Evolutionary conservation across 2,329 filamentous ascomycete genomes (phyloP), one percentile per base, ranked within the genome.

Genomic region (Aspergillus sergii): DNA sequence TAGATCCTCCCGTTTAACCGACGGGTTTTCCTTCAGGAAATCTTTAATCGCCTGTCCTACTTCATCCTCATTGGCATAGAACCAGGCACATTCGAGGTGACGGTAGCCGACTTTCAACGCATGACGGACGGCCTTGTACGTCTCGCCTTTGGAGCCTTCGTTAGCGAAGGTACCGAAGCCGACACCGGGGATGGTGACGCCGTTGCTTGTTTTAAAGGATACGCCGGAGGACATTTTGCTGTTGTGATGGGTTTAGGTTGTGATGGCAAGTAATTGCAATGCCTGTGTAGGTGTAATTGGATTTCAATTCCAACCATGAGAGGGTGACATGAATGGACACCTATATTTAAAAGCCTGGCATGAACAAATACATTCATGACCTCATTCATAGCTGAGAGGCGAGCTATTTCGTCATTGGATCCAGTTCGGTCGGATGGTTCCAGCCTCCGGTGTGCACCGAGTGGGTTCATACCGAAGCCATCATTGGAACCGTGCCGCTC

Each of bases 91-190:
- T 71, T 86, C 84, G 26, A 86, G 75, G 73, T 85, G 84, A 63
- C 84, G 78, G 73, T 86, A 86, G 43, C 84, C 84, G 55, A 75
- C 75, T 60, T 79, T 73, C 46, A 86, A 77, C 19, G 84, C 84
- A 72, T 82, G 81, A n/a, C 75, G 73, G 58, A 82, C 81, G 36
- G 83, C 82, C 61, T 80, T 81, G 80, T 88, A 88, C 46, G 84
- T 84, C 78, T 88, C 85, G 48, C 86, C 86, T 68, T 82, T 80
- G 65, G 81, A 74, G 60, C 88, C 89, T 78, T 91, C 89, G 75
- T 85, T 90, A 75, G 86, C 85, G 71, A 89, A 89, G 69, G 88
- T 89, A 68, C 88, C 88, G 70, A 90, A 89, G 32, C 88, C 88
- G 34, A 89, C 78, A 54, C 82, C 86, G 64, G 88, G 88, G 68